phyloP scores from a whole-genome alignment of 169 alveolate genomes.

The Cryptosporidium viatorum region DNA sequence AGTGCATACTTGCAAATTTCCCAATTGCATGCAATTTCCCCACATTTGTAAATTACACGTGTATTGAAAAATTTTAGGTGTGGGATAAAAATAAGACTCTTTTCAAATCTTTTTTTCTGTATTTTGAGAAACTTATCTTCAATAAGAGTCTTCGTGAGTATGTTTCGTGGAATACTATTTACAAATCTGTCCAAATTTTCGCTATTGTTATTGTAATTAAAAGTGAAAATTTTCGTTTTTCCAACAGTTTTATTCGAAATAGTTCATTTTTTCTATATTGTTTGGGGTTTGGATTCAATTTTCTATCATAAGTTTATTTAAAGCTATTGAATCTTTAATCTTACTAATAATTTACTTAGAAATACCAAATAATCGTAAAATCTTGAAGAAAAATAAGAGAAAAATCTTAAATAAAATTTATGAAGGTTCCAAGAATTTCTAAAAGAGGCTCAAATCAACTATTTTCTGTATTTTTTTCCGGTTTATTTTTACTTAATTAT shows the following conservation, averaged over 20 bases:
- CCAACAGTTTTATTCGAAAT: not conserved
- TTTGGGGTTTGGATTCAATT: not conserved
- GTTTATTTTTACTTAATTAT: not conserved
- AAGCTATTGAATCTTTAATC: not conserved
- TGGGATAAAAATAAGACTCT: not conserved
- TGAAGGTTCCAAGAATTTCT: not conserved
- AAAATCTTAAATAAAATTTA: not conserved
- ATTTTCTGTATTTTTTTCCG: not conserved
- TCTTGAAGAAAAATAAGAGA: not conserved
- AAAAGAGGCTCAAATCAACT: not conserved
- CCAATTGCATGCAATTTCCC: not conserved
- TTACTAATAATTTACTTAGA: not conserved
- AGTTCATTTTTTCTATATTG: not conserved
- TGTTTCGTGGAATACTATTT: not conserved
- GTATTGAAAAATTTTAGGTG: not conserved
- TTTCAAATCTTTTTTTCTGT: not conserved
- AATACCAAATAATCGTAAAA: not conserved
- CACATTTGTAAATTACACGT: conserved; percentile 7
- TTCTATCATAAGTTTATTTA: not conserved
- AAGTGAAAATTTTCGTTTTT: not conserved
- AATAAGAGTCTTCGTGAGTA: not conserved
- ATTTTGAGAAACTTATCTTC: not conserved
- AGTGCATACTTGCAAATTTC: not conserved
- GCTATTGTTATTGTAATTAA: not conserved
- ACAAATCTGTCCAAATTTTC: not conserved